Conservation (phyloP, 2,329 filamentous ascomycete species). For the Stagonosporopsis rhizophila region DNA sequence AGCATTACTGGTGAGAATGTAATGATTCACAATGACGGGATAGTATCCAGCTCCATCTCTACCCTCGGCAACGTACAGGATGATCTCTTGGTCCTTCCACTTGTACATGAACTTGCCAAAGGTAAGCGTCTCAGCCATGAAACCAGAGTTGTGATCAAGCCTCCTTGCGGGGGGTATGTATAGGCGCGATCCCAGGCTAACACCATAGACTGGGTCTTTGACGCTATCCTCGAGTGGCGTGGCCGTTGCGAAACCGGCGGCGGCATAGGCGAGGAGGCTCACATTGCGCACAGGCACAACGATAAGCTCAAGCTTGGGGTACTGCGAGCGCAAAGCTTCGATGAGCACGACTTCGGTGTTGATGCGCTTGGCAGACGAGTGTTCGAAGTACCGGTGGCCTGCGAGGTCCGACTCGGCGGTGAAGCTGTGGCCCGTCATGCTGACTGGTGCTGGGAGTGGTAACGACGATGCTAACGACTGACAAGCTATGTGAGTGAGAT, state of each 20-base stretch:
- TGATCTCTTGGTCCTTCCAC: constrained; percentile 53
- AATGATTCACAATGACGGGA: constrained; percentile 49
- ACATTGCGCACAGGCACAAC: constrained; percentile 44
- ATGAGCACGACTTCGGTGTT: constrained; percentile 54
- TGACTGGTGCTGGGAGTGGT: constrained; percentile 1
- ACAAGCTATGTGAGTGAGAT: not conserved
- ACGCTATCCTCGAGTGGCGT: constrained; percentile 52
- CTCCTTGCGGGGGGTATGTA: constrained; percentile 51
- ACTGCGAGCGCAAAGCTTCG: constrained; percentile 55
- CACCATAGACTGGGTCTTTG: constrained; percentile 46
- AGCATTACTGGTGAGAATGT: constrained; percentile 51
- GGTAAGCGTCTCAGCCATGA: constrained; percentile 47
- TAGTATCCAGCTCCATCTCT: constrained; percentile 48
- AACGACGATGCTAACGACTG: constrained; percentile 1
- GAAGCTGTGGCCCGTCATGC: constrained; percentile 40
- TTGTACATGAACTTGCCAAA: constrained; percentile 57
- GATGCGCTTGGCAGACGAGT: constrained; percentile 53
- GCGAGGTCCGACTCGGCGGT: constrained; percentile 45
- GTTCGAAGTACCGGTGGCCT: constrained; percentile 52
- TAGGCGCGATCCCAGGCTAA: constrained; percentile 44
- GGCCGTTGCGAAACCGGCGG: constrained; percentile 51
- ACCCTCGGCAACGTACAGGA: constrained; percentile 53
- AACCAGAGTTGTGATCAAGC: constrained; percentile 46
- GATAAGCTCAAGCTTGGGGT: constrained; percentile 54
- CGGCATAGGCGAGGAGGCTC: constrained; percentile 53